A percentile compares a stretch with the other conserved stretches of the same genome.
phyloP scores from a whole-genome alignment of 805 yeast species.

The Cyberlindnera misumaiensis region DNA sequence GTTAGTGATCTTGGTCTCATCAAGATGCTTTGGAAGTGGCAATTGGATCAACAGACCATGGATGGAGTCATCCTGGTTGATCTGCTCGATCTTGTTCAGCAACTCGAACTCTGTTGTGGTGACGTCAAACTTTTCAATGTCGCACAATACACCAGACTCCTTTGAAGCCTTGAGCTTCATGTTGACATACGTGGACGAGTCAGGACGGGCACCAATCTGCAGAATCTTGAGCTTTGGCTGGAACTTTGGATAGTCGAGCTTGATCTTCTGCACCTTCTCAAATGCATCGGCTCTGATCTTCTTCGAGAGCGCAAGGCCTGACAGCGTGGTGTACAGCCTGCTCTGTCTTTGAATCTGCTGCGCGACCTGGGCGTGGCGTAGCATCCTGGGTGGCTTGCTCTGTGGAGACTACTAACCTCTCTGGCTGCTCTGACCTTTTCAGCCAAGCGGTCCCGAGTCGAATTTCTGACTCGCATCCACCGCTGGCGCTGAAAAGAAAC shows the following conservation, averaged over 20 bases:
- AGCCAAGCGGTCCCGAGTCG: no score
- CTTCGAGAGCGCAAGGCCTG: slow-evolving; percentile 43
- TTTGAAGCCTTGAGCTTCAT: slow-evolving; percentile 76
- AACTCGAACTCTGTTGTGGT: slow-evolving; percentile 49
- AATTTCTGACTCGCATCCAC: no score
- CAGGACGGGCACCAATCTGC: slow-evolving; percentile 74
- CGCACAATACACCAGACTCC: slow-evolving; percentile 60
- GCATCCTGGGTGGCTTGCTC: slow-evolving; percentile 4
- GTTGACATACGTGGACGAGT: slow-evolving; percentile 73
- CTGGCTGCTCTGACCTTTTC: no score
- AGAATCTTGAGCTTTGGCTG: slow-evolving; percentile 61
- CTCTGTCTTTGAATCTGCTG: slow-evolving; percentile 16
- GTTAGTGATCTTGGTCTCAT: slow-evolving; percentile 61
- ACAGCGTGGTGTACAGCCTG: slow-evolving; percentile 28
- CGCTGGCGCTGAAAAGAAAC: no score
- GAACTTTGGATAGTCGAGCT: slow-evolving; percentile 41
- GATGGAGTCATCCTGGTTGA: slow-evolving; percentile 53
- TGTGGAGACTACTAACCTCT: no score
- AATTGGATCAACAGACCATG: slow-evolving; percentile 74
- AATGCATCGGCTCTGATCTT: slow-evolving; percentile 37
- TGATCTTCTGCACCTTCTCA: slow-evolving; percentile 27
- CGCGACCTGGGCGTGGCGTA: slow-evolving; percentile 5
- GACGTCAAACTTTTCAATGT: slow-evolving; percentile 52
- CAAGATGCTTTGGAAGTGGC: slow-evolving; percentile 66
- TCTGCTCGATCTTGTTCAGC: slow-evolving; percentile 42